phyloP scores from a whole-genome alignment of 768 basidiomycete species.

The Boletales sp. region DNA sequence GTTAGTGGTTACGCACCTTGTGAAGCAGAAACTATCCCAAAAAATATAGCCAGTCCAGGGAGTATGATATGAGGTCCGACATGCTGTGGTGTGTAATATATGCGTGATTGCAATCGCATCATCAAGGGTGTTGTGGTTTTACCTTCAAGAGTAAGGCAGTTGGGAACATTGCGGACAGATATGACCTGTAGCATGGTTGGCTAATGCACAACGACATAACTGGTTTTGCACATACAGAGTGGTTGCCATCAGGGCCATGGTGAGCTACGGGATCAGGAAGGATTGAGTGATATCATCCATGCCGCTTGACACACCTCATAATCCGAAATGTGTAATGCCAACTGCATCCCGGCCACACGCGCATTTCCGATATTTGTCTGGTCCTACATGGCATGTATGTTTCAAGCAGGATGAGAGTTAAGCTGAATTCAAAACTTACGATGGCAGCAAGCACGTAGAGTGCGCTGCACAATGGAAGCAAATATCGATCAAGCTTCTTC shows the following conservation, averaged over 20 bases:
- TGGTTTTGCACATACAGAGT: too few species aligned
- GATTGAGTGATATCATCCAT: too few species aligned
- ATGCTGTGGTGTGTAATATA: constrained; percentile 13
- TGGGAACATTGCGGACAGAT: constrained; percentile 55
- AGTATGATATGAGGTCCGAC: constrained; percentile 54
- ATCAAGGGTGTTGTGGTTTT: too few species aligned
- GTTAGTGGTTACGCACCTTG: constrained; percentile 41
- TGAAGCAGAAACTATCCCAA: constrained; percentile 59
- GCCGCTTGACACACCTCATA: too few species aligned
- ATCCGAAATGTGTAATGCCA: too few species aligned
- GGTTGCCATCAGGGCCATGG: constrained; percentile 29
- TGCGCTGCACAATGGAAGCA: constrained; percentile 48
- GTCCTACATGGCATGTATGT: too few species aligned
- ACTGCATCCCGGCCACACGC: too few species aligned
- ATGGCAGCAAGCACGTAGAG: constrained; percentile 50
- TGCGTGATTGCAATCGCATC: neutral
- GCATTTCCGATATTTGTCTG: too few species aligned
- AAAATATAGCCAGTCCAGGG: constrained; percentile 57
- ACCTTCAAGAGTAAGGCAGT: constrained; percentile 56
- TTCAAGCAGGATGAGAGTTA: too few species aligned
- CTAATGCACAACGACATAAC: constrained; percentile 20
- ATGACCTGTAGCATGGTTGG: constrained; percentile 32
- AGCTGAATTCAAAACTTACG: constrained; percentile 30
- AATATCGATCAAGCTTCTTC: constrained; percentile 46
- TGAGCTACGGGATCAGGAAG: constrained; percentile 27